phyloP scores from a whole-genome alignment of 305 asterid genomes.

The Fraxinus xanthoxyloides region DNA sequence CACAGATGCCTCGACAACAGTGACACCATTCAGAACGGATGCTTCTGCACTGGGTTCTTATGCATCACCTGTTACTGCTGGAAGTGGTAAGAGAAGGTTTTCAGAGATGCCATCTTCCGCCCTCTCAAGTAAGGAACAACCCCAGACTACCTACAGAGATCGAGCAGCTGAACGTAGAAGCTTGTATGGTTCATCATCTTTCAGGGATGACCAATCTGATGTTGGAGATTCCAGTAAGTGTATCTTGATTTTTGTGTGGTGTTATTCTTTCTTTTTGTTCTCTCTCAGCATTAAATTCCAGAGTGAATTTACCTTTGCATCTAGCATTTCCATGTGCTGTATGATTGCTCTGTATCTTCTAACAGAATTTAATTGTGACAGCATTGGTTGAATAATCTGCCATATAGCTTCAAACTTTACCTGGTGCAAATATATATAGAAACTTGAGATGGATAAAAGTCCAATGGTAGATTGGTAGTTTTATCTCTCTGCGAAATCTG shows the following conservation, averaged over 20 bases:
- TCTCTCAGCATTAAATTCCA: not conserved
- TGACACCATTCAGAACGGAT: conserved; percentile 75
- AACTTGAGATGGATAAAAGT: conserved; percentile 44
- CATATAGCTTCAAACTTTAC: conserved; percentile 37
- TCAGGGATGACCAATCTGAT: conserved; percentile 63
- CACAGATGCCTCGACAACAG: conserved; percentile 45
- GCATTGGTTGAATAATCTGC: conserved; percentile 36
- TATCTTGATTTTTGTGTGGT: conserved; percentile 2
- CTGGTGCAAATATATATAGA: conserved; percentile 34
- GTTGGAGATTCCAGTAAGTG: conserved; percentile 88
- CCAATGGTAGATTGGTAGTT: conserved; percentile 63
- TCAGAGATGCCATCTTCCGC: conserved; percentile 77
- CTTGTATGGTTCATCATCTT: conserved; percentile 82
- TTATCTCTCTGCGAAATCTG: conserved; percentile 36
- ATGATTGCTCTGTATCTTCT: conserved; percentile 26
- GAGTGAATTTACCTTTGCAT: conserved; percentile 17
- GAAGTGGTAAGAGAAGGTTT: conserved; percentile 84
- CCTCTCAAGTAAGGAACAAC: conserved; percentile 56
- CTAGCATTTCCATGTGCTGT: conserved; percentile 29
- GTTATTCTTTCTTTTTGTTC: not conserved
- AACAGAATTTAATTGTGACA: conserved; percentile 35
- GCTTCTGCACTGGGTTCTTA: conserved; percentile 82
- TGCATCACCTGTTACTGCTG: conserved; percentile 53
- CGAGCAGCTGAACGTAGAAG: conserved; percentile 99
- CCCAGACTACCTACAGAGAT: conserved; percentile 75